Evolutionary conservation across 306 rosid species (phyloP), one percentile per base, ranked within the genome.

Genomic region (Alnus rubra): DNA sequence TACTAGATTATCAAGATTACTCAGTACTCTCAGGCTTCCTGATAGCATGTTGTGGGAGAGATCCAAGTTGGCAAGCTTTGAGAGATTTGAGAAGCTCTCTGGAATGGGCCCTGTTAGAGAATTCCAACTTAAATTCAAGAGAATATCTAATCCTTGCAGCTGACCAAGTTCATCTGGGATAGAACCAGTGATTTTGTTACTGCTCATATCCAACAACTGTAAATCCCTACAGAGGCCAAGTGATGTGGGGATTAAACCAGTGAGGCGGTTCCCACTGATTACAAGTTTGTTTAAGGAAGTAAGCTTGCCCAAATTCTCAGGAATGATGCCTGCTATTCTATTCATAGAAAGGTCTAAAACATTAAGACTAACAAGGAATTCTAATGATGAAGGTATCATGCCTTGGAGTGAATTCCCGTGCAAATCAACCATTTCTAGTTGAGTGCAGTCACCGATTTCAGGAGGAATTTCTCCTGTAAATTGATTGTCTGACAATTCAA

Each of bases 361-460:
- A 77, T 94, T 90, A 23, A 94, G 92, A 67, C 78, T 69, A 30
- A 76, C 55, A 74, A 94, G 89, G 82, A 86, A 89, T 54, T 85
- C 80, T 18, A 90, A 76, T 8, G 98, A 86, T 30, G 90, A 88
- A 77, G 97, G 98, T 76, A 94, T 89, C 47, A 58, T 76, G 81
- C 97, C 98, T 76, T 82, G 92, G 73, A 94, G 90, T 68, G 75
- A 62, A 86, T 94, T 94, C 63, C 74, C 85, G 76, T 92, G 97
- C 88, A 94, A 81, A 85, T 94, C 97, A 81, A 94, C 89, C 98
- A 94, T 89, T 84, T 94, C 94, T 67, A 94, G 88, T 60, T 91
- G 82, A 85, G 79, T 80, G 83, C 98, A 94, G 82, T 83, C 83
- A 52, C 98, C 98, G 14, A 94, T 85, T 84, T 91, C 94, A 39